Conservation (phyloP, 2,329 filamentous ascomycete genomes). For the Aspergillus costaricaensis region DNA sequence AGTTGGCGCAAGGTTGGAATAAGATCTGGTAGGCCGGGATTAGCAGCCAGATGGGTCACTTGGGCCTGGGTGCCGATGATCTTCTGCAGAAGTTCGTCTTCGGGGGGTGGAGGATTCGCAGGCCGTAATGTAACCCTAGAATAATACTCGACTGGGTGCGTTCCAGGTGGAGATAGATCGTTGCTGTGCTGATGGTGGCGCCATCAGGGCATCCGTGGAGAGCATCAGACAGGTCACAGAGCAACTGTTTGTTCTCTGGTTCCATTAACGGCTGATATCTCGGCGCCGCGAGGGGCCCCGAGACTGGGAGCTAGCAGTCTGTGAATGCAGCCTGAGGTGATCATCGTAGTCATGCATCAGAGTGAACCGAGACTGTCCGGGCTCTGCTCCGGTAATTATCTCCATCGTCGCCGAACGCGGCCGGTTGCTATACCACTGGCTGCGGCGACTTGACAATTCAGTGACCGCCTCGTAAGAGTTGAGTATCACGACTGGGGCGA, state of each 20-base stretch:
- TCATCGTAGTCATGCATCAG: slow-evolving; percentile 57
- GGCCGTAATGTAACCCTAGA: slow-evolving; percentile 55
- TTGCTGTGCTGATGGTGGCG: slow-evolving; percentile 19
- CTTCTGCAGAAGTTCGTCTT: slow-evolving; percentile 50
- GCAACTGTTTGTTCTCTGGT: slow-evolving; percentile 51
- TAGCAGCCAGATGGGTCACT: slow-evolving; percentile 51
- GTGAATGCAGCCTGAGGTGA: slow-evolving; percentile 49
- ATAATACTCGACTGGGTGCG: slow-evolving; percentile 56
- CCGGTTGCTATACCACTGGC: slow-evolving; percentile 44
- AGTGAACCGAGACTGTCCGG: slow-evolving; percentile 26
- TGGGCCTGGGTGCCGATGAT: slow-evolving; percentile 51
- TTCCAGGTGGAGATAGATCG: slow-evolving; percentile 53
- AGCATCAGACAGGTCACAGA: slow-evolving; percentile 43
- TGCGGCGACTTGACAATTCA: slow-evolving; percentile 46
- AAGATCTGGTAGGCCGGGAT: slow-evolving; percentile 51
- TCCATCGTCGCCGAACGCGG: slow-evolving; percentile 42
- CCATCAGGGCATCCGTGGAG: not conserved
- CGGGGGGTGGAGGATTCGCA: slow-evolving; percentile 45
- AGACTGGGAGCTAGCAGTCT: slow-evolving; percentile 52
- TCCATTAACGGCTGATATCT: slow-evolving; percentile 55
- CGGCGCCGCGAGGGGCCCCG: slow-evolving; percentile 47
- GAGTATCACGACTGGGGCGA: slow-evolving; percentile 42
- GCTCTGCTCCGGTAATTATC: slow-evolving; percentile 36
- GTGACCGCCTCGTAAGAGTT: slow-evolving; percentile 39
- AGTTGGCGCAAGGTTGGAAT: slow-evolving; percentile 49